Percentiles rank a stretch among this genome's conserved stretches.
Evolutionary conservation across 495 filamentous ascomycete genomes (phyloP).

Genomic region (Filosporella fistucella): DNA sequence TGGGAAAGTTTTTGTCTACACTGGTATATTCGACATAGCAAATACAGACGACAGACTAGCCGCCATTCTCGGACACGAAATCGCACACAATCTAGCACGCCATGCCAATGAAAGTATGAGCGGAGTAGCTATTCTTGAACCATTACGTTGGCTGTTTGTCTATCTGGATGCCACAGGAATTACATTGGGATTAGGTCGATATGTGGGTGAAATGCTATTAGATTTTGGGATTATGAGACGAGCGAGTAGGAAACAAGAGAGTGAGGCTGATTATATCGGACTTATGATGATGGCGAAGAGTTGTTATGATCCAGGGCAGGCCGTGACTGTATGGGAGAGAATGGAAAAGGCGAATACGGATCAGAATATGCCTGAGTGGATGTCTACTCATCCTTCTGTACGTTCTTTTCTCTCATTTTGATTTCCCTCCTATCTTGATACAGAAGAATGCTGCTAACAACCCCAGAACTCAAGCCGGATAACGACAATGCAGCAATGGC

Average conservation of each 20-base stretch:
- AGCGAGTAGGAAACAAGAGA: slow-evolving; percentile 59
- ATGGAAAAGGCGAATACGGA: slow-evolving; percentile 57
- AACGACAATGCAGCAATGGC: slow-evolving; percentile 63
- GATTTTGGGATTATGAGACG: slow-evolving; percentile 65
- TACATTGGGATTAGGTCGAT: slow-evolving; percentile 59
- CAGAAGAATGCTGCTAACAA: slow-evolving; percentile 16
- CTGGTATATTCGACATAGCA: slow-evolving; percentile 72
- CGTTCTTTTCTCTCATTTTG: slow-evolving; percentile 19
- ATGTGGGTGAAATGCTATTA: slow-evolving; percentile 45
- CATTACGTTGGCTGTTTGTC: slow-evolving; percentile 48
- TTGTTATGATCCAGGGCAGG: slow-evolving; percentile 69
- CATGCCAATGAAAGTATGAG: slow-evolving; percentile 77
- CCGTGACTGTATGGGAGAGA: slow-evolving; percentile 67
- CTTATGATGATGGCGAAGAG: slow-evolving; percentile 60
- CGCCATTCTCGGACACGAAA: slow-evolving; percentile 86
- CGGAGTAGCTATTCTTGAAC: slow-evolving; percentile 49
- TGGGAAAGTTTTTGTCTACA: slow-evolving; percentile 92
- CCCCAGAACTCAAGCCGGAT: slow-evolving; percentile 61
- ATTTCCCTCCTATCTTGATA: background rate
- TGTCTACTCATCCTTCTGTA: slow-evolving; percentile 85
- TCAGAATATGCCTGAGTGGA: slow-evolving; percentile 60
- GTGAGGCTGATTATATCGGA: slow-evolving; percentile 84
- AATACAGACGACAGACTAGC: slow-evolving; percentile 71
- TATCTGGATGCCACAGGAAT: slow-evolving; percentile 59
- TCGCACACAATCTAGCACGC: slow-evolving; percentile 84